phyloP scores from a whole-genome alignment of 805 yeast genomes.

The Zygotorulaspora sp. region DNA sequence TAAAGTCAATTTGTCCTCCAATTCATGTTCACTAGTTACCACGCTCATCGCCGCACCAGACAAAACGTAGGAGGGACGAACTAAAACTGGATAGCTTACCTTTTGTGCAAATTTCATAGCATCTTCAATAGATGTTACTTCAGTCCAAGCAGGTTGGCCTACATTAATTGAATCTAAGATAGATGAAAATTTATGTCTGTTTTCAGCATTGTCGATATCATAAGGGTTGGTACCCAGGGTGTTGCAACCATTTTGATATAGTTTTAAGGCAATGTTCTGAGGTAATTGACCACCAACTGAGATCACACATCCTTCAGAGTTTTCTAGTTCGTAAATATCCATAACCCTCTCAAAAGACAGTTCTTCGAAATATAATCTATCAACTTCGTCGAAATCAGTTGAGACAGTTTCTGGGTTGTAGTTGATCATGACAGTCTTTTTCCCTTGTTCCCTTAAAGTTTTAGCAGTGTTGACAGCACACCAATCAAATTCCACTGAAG shows the following conservation, averaged over 20 bases:
- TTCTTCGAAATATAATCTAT: constrained; percentile 93
- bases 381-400: constrained; percentile 97
- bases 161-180: constrained; percentile 88
- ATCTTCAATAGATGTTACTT: constrained; percentile 76
- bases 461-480: constrained; percentile 97
- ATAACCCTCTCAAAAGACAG: constrained; percentile 91
- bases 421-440: constrained; percentile 91
- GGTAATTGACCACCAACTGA: constrained; percentile 98
- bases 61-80: constrained; percentile 94
- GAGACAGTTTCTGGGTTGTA: constrained; percentile 98
- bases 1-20: constrained; percentile 72
- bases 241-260: constrained; percentile 78
- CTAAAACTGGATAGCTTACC: constrained; percentile 93
- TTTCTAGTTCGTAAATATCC: constrained; percentile 94
- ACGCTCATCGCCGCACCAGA: constrained; percentile 99
- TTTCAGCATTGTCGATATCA: constrained; percentile 96
- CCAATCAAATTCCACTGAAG: constrained; percentile 99
- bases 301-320: constrained; percentile 85
- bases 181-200: constrained; percentile 94
- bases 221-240: constrained; percentile 92
- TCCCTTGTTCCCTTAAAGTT: constrained; percentile 81
- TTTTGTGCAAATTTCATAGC: constrained; percentile 80
- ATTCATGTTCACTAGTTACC: constrained; percentile 70
- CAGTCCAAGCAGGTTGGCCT: constrained; percentile 98
- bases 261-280: constrained; percentile 86